Evolutionary conservation across 805 yeast species (phyloP).

Genomic region (Starmerella sp.): DNA sequence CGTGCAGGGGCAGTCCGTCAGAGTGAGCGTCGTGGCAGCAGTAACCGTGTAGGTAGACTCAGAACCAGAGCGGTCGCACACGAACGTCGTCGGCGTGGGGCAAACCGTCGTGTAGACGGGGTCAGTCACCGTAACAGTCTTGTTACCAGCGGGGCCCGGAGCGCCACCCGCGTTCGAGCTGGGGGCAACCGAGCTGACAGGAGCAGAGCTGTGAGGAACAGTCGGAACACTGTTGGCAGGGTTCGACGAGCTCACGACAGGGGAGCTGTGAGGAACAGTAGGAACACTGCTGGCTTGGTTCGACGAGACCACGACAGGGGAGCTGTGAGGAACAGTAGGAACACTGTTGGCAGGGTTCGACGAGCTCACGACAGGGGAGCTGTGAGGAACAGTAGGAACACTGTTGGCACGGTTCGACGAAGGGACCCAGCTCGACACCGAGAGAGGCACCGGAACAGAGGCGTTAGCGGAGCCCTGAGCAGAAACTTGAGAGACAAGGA

Average conservation of each 20-base stretch:
- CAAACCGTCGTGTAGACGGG: conserved; percentile 5
- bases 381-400: neutral
- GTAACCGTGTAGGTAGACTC: conserved; percentile 54
- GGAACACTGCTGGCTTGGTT: neutral
- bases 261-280: no score
- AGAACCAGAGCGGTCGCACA: neutral
- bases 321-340: neutral
- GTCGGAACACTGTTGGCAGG: neutral
- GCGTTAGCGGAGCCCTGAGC: neutral
- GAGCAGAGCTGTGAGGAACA: neutral
- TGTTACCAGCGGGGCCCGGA: neutral
- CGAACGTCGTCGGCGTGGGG: conserved; percentile 5
- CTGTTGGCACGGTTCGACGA: neutral
- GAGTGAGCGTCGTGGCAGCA: conserved; percentile 64
- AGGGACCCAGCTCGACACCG: neutral
- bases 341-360: neutral
- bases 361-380: no score
- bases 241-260: no score
- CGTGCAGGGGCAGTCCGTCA: conserved; percentile 79
- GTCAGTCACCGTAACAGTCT: conserved; percentile 2
- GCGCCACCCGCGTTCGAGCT: neutral
- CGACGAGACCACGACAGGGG: no score
- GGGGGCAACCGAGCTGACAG: neutral
- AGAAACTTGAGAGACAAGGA: neutral
- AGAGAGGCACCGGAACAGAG: neutral